Base-by-base conservation (phyloP, 148 eudicot species). In the Fagopyrum tataricum region DNA sequence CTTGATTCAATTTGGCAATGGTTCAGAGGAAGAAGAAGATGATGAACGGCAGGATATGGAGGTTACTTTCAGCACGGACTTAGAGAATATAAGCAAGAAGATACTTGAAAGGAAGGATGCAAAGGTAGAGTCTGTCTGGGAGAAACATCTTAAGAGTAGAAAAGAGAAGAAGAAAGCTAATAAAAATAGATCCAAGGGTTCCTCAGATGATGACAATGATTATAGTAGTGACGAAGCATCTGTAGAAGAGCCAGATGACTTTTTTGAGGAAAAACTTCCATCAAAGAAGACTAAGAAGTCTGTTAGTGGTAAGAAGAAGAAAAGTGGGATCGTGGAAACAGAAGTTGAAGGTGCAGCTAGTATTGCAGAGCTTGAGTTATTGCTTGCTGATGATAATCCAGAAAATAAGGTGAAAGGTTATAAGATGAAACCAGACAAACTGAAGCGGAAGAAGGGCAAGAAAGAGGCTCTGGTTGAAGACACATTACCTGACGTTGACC, bases 21-120 rank as follows among this genome's bases (percentile, higher is more conserved):
- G 82, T 73, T 88, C 92, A 53, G 97, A 84, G 73, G 88, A 76
- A 53, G 72, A 68, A 68, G 89, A 90, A 6, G 82, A 86, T 42
- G 87, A 90, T 72, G 88, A 79, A 66, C 86, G 71, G 49, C 90
- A 87, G 81, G 96, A 96, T 62, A 96, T 96, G 99, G 99, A 96
- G 84, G 95, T 96, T 72, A 96, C 97, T 78, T 96, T 96, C 67
- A 90, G 86, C 71, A 82, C 94, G 26, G 99, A 97, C 41, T 85
- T 96, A 46, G 99, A 96, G 86, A 91, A 90, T 82, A 53, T 96
- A 75, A 96, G 97, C 83, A 92, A 87, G 79, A 88, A 86, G 41
- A 81, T 90, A 12, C 78, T 86, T 49, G 96, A 96, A 79, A 96
- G 88, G 97, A 91, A 96, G 80, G 91, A 87, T 74, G 84, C 74